phyloP scores from a whole-genome alignment of 2,329 filamentous ascomycete species.

The Epichloe gansuensis region DNA sequence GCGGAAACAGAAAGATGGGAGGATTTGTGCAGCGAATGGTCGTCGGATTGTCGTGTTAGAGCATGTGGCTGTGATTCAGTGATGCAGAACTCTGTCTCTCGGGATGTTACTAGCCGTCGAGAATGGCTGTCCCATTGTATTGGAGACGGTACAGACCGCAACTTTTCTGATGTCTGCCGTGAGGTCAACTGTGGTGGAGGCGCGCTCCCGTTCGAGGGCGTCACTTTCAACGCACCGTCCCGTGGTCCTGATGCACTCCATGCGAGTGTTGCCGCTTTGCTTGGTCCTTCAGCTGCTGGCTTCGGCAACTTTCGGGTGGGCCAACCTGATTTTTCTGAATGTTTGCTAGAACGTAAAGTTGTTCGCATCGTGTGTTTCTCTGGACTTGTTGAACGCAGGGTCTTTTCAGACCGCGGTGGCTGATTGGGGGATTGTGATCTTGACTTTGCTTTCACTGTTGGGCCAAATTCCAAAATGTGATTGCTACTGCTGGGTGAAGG shows the following conservation, averaged over 20 bases:
- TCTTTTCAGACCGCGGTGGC: constrained; percentile 22
- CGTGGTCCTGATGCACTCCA: constrained; percentile 38
- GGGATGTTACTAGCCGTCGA: constrained; percentile 33
- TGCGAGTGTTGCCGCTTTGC: constrained; percentile 50
- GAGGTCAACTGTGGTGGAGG: constrained; percentile 10
- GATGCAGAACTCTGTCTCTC: constrained; percentile 18
- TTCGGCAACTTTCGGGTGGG: constrained; percentile 28
- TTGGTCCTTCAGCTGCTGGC: constrained; percentile 38
- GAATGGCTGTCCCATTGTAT: constrained; percentile 43
- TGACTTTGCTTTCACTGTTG: constrained; percentile 12
- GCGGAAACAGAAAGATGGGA: constrained; percentile 41
- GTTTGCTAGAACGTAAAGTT: constrained; percentile 40
- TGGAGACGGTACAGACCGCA: constrained; percentile 19
- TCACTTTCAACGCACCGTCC: constrained; percentile 20
- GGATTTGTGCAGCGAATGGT: constrained; percentile 24
- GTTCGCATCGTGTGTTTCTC: constrained; percentile 51
- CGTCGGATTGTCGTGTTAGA: constrained; percentile 25
- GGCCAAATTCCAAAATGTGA: constrained; percentile 9
- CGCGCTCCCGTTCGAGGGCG: constrained; percentile 13
- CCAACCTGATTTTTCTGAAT: constrained; percentile 29
- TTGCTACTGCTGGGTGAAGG: constrained; percentile 15
- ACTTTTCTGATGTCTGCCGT: constrained; percentile 20
- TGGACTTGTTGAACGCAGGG: constrained; percentile 39
- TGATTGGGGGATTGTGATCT: constrained; percentile 21
- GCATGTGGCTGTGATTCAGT: constrained; percentile 17